Percentiles rank a stretch among this genome's conserved stretches.
phyloP scores from a whole-genome alignment of 441 rosid species.

The Flueggea neowawraea region DNA sequence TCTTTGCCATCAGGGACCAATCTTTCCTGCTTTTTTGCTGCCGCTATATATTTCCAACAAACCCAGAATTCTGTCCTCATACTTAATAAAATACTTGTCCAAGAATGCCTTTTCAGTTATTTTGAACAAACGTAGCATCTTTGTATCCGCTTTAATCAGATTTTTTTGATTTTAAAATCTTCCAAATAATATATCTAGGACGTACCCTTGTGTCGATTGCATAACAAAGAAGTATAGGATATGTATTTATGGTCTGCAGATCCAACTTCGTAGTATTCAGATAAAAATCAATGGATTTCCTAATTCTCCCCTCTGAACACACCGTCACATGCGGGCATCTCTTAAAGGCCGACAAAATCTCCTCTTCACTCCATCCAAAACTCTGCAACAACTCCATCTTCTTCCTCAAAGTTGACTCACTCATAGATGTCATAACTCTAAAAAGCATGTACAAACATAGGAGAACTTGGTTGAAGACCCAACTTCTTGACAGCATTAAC shows the following conservation, averaged over 20 bases:
- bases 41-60: no score
- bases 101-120: neutral
- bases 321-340: conserved; percentile 6
- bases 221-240: conserved; percentile 8
- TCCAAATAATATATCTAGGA: conserved; percentile 17
- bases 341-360: conserved; percentile 10
- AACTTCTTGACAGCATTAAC: no score
- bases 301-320: conserved; percentile 9
- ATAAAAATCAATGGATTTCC: conserved; percentile 11
- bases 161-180: conserved; percentile 14
- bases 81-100: neutral
- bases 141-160: conserved; percentile 3
- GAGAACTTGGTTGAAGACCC: no score
- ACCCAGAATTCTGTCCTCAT: neutral
- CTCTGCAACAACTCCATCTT: conserved; percentile 3
- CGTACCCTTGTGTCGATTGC: conserved; percentile 14
- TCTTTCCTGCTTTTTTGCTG: no score
- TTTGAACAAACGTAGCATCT: neutral
- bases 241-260: conserved; percentile 1
- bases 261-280: conserved; percentile 7
- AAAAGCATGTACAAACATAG: no score
- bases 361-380: conserved; percentile 17
- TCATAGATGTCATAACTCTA: no score
- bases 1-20: no score
- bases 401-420: no score